Percentiles rank a stretch among this genome's conserved stretches.
Conservation (phyloP, 2,329 filamentous ascomycete species). For the Samsoniella hepiali region DNA sequence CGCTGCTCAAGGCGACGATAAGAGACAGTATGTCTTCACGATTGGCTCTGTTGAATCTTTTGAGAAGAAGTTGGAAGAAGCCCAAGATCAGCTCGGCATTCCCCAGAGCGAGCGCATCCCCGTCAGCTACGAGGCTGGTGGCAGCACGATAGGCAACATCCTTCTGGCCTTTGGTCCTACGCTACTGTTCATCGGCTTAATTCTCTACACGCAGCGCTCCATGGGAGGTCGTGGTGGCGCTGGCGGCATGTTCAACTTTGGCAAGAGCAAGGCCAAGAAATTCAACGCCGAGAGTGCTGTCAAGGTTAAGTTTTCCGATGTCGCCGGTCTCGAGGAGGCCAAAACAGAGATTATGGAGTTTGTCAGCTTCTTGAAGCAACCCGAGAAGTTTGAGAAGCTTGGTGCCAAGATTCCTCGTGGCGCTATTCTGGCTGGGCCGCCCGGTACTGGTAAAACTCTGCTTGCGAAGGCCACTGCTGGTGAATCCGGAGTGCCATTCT, state of each 20-base stretch:
- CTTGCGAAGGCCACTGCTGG: conserved; percentile 96
- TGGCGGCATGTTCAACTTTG: conserved; percentile 90
- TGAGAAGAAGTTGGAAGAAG: conserved; percentile 81
- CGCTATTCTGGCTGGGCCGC: conserved; percentile 94
- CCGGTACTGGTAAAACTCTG: conserved; percentile 96
- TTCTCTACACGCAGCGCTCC: conserved; percentile 75
- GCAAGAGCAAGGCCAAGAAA: conserved; percentile 90
- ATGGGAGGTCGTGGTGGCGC: conserved; percentile 63
- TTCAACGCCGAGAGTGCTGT: conserved; percentile 97
- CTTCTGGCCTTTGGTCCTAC: conserved; percentile 81
- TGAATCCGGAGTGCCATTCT: conserved; percentile 96
- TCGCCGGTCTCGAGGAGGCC: conserved; percentile 96
- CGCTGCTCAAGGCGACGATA: conserved; percentile 55
- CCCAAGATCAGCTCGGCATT: conserved; percentile 83
- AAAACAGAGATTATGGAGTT: conserved; percentile 99
- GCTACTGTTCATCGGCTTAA: conserved; percentile 75
- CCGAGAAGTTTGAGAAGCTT: conserved; percentile 85
- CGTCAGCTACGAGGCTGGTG: conserved; percentile 79
- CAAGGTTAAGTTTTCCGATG: conserved; percentile 95
- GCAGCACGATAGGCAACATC: conserved; percentile 69
- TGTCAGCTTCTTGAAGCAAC: conserved; percentile 92
- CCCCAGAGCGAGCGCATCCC: conserved; percentile 87
- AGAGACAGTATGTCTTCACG: conserved; percentile 73
- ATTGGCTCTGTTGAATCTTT: conserved; percentile 95
- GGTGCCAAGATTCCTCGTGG: conserved; percentile 97